Conservation (phyloP, 2,329 filamentous ascomycete species). For the Meredithiella fracta region DNA sequence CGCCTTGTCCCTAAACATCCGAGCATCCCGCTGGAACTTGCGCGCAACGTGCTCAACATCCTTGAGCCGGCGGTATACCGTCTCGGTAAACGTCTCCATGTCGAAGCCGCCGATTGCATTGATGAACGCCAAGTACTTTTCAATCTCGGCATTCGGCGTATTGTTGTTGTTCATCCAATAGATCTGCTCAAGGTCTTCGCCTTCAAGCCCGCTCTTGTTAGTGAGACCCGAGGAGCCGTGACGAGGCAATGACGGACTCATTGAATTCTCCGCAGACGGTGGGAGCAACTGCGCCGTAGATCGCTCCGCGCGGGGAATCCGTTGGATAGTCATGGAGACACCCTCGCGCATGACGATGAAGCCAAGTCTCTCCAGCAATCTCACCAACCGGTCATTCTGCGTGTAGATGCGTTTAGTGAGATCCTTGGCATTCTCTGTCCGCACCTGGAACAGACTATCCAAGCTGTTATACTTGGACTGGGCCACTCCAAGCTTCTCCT, state of each 20-base stretch:
- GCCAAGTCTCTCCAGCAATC: conserved; percentile 72
- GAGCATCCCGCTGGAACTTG: conserved; percentile 81
- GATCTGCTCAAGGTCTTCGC: conserved; percentile 53
- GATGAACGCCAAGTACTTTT: conserved; percentile 61
- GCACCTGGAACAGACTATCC: conserved; percentile 46
- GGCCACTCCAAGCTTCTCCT: conserved; percentile 43
- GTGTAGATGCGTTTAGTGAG: conserved; percentile 68
- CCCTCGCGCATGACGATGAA: conserved; percentile 65
- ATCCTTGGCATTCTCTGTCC: conserved; percentile 60
- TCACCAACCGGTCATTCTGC: conserved; percentile 69
- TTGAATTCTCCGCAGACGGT: conserved; percentile 36
- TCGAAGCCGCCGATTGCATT: conserved; percentile 62
- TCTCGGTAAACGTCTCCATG: conserved; percentile 67
- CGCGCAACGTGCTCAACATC: conserved; percentile 86
- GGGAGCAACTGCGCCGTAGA: conserved; percentile 32
- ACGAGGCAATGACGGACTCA: conserved; percentile 36
- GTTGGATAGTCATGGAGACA: conserved; percentile 57
- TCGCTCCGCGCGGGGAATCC: conserved; percentile 45
- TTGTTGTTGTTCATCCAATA: conserved; percentile 62
- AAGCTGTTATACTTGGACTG: conserved; percentile 36
- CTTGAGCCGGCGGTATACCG: conserved; percentile 74
- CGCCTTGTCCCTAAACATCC: conserved; percentile 73
- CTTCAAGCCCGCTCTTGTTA: conserved; percentile 40
- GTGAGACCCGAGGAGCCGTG: conserved; percentile 34
- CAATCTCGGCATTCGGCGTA: conserved; percentile 41